Percentiles rank a stretch among this genome's conserved stretches.
These are phyloP conservation scores for Crotalaria pallida DNA, from an alignment of 306 rosid genomes.

Conservation along the genomic window DNA sequence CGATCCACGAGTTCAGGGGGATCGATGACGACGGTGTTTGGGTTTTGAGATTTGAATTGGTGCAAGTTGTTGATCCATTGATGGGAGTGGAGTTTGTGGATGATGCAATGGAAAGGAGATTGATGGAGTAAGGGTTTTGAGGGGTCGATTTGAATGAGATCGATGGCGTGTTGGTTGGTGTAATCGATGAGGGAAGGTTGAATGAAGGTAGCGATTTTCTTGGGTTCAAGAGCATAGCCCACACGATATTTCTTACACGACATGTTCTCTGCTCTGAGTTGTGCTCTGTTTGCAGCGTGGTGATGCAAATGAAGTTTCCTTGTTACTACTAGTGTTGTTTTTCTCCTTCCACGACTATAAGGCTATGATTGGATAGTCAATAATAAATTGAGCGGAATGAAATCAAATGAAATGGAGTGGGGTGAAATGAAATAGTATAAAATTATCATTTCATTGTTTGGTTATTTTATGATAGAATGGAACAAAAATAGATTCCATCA, in stretches of 20 bases:
- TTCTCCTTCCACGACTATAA: too few relatives aligned
- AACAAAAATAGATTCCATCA: too few relatives aligned
- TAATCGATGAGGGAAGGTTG: slow-evolving; percentile 12
- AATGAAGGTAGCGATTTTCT: slow-evolving; percentile 24
- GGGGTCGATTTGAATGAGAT: slow-evolving; percentile 27
- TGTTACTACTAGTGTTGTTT: not conserved
- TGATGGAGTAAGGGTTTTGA: slow-evolving; percentile 24
- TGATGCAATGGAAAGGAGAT: slow-evolving; percentile 33
- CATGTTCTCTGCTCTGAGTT: not conserved
- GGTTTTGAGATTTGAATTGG: slow-evolving; percentile 17
- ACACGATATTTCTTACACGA: slow-evolving; percentile 26
- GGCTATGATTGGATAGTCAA: too few relatives aligned
- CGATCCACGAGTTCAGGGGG: slow-evolving; percentile 19
- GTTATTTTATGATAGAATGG: too few relatives aligned
- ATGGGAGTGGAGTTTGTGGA: slow-evolving; percentile 30
- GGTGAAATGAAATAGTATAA: too few relatives aligned
- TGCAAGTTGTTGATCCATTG: slow-evolving; percentile 24
- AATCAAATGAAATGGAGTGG: too few relatives aligned
- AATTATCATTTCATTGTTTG: too few relatives aligned
- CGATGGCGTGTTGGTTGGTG: slow-evolving; percentile 18
- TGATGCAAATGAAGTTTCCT: not conserved
- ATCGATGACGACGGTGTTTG: slow-evolving; percentile 27
- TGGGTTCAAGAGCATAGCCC: slow-evolving; percentile 35
- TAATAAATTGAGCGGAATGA: too few relatives aligned
- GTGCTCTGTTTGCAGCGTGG: not conserved